A percentile compares a stretch with the other conserved stretches of the same genome.
Conservation (phyloP, 495 filamentous ascomycete genomes). For the Pseudomonodictys pantanalensis region DNA sequence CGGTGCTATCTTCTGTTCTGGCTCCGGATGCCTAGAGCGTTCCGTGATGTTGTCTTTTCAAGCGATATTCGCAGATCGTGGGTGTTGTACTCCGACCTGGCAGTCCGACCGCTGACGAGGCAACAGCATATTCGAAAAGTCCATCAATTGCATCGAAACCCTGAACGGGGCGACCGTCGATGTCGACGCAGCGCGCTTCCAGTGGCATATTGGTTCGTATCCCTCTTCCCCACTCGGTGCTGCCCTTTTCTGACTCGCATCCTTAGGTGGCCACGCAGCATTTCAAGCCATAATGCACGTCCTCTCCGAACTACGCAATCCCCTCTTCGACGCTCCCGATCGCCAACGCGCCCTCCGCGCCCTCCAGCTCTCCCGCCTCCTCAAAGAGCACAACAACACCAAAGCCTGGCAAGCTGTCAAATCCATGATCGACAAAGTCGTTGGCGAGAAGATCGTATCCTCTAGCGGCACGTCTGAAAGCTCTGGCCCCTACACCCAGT, state of each 20-base stretch:
- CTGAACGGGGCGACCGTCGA: slow-evolving; percentile 23
- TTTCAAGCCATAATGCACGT: slow-evolving; percentile 32
- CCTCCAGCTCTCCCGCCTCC: slow-evolving; percentile 19
- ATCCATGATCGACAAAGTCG: slow-evolving; percentile 29
- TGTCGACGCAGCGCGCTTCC: slow-evolving; percentile 26
- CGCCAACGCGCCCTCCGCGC: slow-evolving; percentile 29
- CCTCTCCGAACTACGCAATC: slow-evolving; percentile 31
- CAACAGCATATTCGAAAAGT: slow-evolving; percentile 26
- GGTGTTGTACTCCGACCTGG: slow-evolving; percentile 1
- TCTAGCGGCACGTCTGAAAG: neutral
- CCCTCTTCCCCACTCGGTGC: neutral
- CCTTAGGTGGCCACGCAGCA: slow-evolving; percentile 2
- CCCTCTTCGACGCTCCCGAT: slow-evolving; percentile 26
- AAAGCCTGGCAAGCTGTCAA: slow-evolving; percentile 30
- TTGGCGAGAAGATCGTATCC: slow-evolving; percentile 4
- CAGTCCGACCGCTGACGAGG: neutral
- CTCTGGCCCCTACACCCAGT: neutral
- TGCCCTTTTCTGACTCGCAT: neutral
- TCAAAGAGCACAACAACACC: slow-evolving; percentile 27
- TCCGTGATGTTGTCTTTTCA: slow-evolving; percentile 29
- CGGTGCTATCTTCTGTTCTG: slow-evolving; percentile 32
- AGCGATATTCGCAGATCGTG: slow-evolving; percentile 29
- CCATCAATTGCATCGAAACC: slow-evolving; percentile 22
- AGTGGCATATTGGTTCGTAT: slow-evolving; percentile 28
- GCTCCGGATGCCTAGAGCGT: slow-evolving; percentile 31